These are phyloP conservation scores for Angomonas deanei DNA, from an alignment of 208 protist genomes.

Conservation along the genomic window DNA sequence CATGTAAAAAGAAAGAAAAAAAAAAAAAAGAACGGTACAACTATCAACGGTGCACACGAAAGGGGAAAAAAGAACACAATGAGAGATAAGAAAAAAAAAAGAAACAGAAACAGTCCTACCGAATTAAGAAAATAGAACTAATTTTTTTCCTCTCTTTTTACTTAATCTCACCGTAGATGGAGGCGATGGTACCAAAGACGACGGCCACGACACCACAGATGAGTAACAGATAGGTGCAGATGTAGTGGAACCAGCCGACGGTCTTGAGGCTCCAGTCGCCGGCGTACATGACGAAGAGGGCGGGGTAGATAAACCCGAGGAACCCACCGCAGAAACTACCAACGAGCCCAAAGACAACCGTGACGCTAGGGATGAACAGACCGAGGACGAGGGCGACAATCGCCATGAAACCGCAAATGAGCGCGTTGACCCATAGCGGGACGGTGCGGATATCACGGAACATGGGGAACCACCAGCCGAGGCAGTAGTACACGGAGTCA, in stretches of 20 bases:
- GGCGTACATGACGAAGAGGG: slow-evolving; percentile 78
- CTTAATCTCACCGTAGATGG: slow-evolving; percentile 37
- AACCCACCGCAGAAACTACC: slow-evolving; percentile 71
- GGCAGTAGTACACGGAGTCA: slow-evolving; percentile 64
- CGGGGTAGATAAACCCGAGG: slow-evolving; percentile 80
- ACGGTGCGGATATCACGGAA: slow-evolving; percentile 41
- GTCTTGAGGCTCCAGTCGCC: slow-evolving; percentile 43
- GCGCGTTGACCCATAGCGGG: slow-evolving; percentile 48
- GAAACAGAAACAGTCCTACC: too few relatives aligned
- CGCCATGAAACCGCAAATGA: slow-evolving; percentile 52
- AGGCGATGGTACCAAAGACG: slow-evolving; percentile 57
- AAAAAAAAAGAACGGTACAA: background rate
- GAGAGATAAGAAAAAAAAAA: too few relatives aligned
- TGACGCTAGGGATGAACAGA: slow-evolving; percentile 63
- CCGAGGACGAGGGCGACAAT: slow-evolving; percentile 65
- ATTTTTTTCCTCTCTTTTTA: background rate
- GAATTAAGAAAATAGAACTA: background rate
- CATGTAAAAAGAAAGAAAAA: background rate
- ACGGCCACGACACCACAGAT: slow-evolving; percentile 63
- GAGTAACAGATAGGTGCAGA: slow-evolving; percentile 69
- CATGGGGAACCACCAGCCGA: slow-evolving; percentile 36
- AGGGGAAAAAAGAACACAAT: too few relatives aligned
- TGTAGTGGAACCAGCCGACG: slow-evolving; percentile 66
- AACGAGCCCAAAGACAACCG: slow-evolving; percentile 74
- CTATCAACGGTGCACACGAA: background rate